phyloP scores from a whole-genome alignment of 768 basidiomycete species.

The Cubamyces lactineus region DNA sequence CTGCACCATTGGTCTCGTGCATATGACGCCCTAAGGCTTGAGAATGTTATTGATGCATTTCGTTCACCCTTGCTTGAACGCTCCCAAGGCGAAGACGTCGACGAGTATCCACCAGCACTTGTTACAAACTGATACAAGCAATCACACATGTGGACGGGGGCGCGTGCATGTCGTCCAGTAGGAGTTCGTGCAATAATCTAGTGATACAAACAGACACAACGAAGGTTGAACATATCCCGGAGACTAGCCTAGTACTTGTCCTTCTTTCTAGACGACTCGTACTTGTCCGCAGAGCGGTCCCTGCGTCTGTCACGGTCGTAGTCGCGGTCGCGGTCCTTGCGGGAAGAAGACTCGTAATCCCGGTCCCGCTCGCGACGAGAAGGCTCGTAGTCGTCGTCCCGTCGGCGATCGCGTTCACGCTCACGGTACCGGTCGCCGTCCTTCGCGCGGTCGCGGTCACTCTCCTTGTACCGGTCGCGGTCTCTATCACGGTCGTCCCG shows the following conservation, averaged over 20 bases:
- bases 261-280: conserved; percentile 16
- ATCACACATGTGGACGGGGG: no score
- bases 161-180: no score
- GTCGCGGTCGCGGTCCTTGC: conserved; percentile 17
- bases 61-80: no score
- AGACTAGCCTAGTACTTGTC: conserved; percentile 1
- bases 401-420: conserved; percentile 16
- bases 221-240: background rate
- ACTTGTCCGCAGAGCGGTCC: conserved; percentile 17
- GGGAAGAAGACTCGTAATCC: conserved; percentile 17
- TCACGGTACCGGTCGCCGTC: background rate
- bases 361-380: conserved; percentile 21
- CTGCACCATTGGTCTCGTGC: no score
- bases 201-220: background rate
- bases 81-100: no score
- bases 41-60: no score
- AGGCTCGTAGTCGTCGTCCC: conserved; percentile 10
- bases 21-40: no score
- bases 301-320: conserved; percentile 11
- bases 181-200: background rate
- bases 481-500: conserved; percentile 29
- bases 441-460: conserved; percentile 1
- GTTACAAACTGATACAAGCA: no score
- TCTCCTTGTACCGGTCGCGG: conserved; percentile 31
- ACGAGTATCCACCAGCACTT: no score